Evolutionary conservation across 345 rosid species (phyloP).

Genomic region (Dimocarpus longan): DNA sequence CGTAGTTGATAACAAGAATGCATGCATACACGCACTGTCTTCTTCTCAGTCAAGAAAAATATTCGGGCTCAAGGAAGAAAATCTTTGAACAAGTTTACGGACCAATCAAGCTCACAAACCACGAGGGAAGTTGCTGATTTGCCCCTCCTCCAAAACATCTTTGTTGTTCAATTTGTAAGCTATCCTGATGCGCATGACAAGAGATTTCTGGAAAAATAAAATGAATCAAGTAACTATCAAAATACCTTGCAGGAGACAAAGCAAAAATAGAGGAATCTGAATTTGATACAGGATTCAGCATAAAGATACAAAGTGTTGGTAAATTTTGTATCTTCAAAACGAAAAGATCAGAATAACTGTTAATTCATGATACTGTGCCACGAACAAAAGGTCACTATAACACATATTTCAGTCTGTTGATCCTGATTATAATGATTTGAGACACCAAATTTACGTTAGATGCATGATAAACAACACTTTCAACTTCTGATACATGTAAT

Average conservation of each 20-base stretch:
- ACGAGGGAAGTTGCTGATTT: constrained; percentile 84
- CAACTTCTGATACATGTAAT: neutral
- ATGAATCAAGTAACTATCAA: constrained; percentile 15
- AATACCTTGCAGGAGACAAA: neutral
- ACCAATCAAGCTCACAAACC: constrained; percentile 54
- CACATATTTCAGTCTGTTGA: neutral
- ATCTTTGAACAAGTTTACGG: constrained; percentile 13
- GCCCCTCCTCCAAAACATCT: constrained; percentile 91
- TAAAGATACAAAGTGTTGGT: neutral
- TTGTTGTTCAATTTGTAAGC: constrained; percentile 78
- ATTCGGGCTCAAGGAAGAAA: constrained; percentile 15
- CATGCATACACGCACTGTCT: constrained; percentile 16
- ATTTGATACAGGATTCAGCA: neutral
- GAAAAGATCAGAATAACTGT: neutral
- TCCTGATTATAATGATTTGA: neutral
- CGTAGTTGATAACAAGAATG: constrained; percentile 17
- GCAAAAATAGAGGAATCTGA: neutral
- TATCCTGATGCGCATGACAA: constrained; percentile 90
- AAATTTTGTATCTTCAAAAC: neutral
- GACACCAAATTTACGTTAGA: neutral
- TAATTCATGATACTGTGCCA: neutral
- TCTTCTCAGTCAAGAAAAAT: constrained; percentile 25
- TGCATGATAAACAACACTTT: neutral
- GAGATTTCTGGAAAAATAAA: constrained; percentile 74
- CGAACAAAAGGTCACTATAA: neutral